Evolutionary conservation across 2,329 filamentous ascomycete species (phyloP).

Genomic region (Cladophialophora chaetospira): DNA sequence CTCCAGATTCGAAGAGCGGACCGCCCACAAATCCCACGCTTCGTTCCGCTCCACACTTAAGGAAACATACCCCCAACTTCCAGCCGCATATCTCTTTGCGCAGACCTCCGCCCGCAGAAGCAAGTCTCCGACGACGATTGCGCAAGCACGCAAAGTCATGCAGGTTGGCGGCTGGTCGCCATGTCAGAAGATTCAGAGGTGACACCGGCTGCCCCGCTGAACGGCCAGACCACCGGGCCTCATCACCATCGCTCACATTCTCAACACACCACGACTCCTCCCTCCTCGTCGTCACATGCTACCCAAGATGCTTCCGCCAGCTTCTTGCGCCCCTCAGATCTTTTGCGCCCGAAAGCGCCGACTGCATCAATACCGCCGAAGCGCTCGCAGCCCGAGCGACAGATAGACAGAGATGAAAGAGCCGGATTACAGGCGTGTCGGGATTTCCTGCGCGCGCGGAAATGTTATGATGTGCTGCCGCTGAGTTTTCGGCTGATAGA

Average conservation of each 20-base stretch:
- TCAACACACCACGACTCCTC: conserved; percentile 24
- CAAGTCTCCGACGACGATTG: not conserved
- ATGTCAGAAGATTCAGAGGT: conserved; percentile 30
- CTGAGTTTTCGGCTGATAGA: conserved; percentile 94
- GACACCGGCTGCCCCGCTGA: conserved; percentile 20
- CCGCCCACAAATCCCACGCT: not conserved
- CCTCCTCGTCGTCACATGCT: conserved; percentile 16
- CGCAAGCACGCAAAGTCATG: conserved; percentile 17
- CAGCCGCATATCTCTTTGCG: too few species aligned
- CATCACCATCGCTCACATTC: conserved; percentile 26
- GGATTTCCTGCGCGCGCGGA: conserved; percentile 93
- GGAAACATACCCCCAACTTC: too few species aligned
- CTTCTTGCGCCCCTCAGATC: conserved; percentile 53
- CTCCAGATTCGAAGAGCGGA: conserved; percentile 1
- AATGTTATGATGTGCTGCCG: conserved; percentile 95
- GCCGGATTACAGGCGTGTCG: conserved; percentile 72
- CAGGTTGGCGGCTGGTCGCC: conserved; percentile 18
- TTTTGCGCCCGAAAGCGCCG: conserved; percentile 46
- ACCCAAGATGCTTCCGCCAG: conserved; percentile 44
- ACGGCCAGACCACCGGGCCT: conserved; percentile 15
- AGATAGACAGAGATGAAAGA: conserved; percentile 53
- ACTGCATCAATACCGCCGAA: conserved; percentile 48
- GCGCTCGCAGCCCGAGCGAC: conserved; percentile 46
- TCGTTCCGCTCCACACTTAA: too few species aligned
- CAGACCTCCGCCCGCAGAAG: too few species aligned